Evolutionary conservation across 1,284 basidiomycete genomes (phyloP), one percentile per base, ranked within the genome.

Genomic region (Macrocystidia cucumis): DNA sequence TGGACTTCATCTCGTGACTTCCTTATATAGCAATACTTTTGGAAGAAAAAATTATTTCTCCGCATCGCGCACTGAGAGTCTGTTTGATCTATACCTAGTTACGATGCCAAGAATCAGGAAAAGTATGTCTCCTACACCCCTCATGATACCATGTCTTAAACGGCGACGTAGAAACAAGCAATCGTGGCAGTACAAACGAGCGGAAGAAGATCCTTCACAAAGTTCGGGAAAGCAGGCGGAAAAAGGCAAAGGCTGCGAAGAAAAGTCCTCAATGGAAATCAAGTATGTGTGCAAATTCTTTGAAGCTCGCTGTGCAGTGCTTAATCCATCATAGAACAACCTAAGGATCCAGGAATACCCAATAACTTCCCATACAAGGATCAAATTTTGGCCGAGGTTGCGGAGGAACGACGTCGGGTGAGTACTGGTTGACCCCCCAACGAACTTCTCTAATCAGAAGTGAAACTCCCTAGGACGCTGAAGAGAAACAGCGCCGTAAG

Each of bases 341-440:
- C 69, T 60, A 90, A 72, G 57, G 95, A 98, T 56, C 90, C 87
- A 17, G 96, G 96, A 31, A 95, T 98, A 42, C 95, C 95, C n/a
- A 96, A 88, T 62, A 83, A 80, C 43, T 96, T 93, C 65, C 95
- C 93, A 3, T 96, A 86, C 74, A 98, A 98, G 67, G 95, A 97
- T 55, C 83, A 95, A 61, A 83, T 98, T 40, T 69, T 98, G 27
- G 91, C 91, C 9, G 95, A 98, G 55, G 73, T 92, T 27, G 81
- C 80, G 29, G 85, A 87, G 46, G 73, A 88, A 54, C 76, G 89
- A 44, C 70, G 83, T 50, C 58, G 68, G 43, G 86, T 90, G 50
- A 46, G 73, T 62, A 14, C 17, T 11, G 18, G 30, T 21, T 29
- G 9, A 27, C 12, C 14, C 31, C 26, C n/a, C 27, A 3, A 32